Base-by-base conservation (phyloP, 257 asterid genomes). In the Linderniella brevidens region DNA sequence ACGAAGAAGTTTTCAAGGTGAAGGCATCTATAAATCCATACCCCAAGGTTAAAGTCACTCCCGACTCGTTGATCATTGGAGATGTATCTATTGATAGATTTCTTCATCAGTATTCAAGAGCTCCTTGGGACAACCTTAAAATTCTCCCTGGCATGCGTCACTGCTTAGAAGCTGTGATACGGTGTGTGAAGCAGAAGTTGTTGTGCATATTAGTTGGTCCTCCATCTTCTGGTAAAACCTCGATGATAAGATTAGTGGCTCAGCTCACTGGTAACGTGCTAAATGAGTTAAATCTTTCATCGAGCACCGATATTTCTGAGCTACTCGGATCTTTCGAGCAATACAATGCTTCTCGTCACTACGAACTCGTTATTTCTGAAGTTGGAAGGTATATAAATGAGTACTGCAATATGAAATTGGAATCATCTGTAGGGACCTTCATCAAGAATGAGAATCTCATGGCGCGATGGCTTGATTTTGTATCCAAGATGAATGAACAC, bases 261-360 rank as follows among this genome's bases (percentile, higher is more conserved):
- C 78, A 81, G 68, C 69, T 90, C 48, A 78, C 96, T 16, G 98
- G 98, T 32, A 81, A 85, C 50, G 77, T 75, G 48, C 79, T 90
- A 45, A 64, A 90, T 52, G 98, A 85, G 59, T 61, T 88, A 53
- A 90, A 79, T 68, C 92, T 90, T 64, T 90, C 94, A n/a, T 79
- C 98, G 54, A 70, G 94, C 4, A 81, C 94, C 62, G 98, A 90
- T 71, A 71, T 78, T 69, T 90, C 98, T 52, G 98, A 90, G 49
- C 70, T 84, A 39, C 93, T 88, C 61, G 98, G 98, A 67, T 80
- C 82, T 69, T 90, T 90, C 79, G 98, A 90, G 78, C 98, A 90
- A 70, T 65, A 77, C 54, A 77, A 78, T 57, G 77, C 86, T 59
- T 73, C 82, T 47, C 86, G 92, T 32, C 82, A 77, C 71, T 84